A percentile compares a stretch with the other conserved stretches of the same genome.
phyloP scores from a whole-genome alignment of 1,139 yeast species.

The Geotrichum candidum region DNA sequence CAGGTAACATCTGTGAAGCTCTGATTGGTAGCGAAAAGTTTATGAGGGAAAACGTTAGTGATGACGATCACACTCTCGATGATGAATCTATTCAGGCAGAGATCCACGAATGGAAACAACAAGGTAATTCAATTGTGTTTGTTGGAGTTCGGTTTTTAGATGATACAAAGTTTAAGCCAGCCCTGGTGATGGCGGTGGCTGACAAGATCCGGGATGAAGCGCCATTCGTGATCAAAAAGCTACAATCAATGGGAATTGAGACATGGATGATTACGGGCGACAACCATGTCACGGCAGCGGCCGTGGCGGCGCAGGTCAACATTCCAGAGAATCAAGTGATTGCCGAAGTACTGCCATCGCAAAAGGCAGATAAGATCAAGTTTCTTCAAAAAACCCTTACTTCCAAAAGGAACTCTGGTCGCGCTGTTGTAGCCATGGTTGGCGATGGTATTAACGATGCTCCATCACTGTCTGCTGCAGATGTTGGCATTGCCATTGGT shows the following conservation, averaged over 20 bases:
- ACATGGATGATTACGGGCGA: slow-evolving; percentile 76
- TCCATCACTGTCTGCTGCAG: slow-evolving; percentile 82
- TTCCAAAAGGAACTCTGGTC: slow-evolving; percentile 17
- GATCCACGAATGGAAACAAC: slow-evolving; percentile 52
- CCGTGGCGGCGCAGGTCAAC: slow-evolving; percentile 61
- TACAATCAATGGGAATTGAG: slow-evolving; percentile 45
- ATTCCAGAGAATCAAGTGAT: slow-evolving; percentile 50
- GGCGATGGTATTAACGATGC: slow-evolving; percentile 98
- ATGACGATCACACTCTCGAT: slow-evolving; percentile 32
- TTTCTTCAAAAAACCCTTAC: slow-evolving; percentile 40
- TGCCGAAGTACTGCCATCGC: slow-evolving; percentile 69
- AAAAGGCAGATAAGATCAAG: slow-evolving; percentile 56
- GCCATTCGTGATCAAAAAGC: slow-evolving; percentile 43
- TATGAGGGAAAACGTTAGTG: slow-evolving; percentile 40
- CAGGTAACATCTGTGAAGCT: slow-evolving; percentile 31
- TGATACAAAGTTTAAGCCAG: slow-evolving; percentile 38
- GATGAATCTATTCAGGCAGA: slow-evolving; percentile 28
- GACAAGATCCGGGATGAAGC: slow-evolving; percentile 65
- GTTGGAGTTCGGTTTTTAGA: slow-evolving; percentile 43
- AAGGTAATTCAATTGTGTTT: slow-evolving; percentile 58
- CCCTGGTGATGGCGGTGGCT: slow-evolving; percentile 51
- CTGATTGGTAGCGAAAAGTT: slow-evolving; percentile 63
- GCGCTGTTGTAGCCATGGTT: slow-evolving; percentile 52
- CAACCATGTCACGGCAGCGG: slow-evolving; percentile 57
- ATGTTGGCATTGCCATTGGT: slow-evolving; percentile 86